Percentiles rank a stretch among this genome's conserved stretches.
Evolutionary conservation across 2,329 filamentous ascomycete genomes (phyloP).

Genomic region (Decorospora gaudefroyi): DNA sequence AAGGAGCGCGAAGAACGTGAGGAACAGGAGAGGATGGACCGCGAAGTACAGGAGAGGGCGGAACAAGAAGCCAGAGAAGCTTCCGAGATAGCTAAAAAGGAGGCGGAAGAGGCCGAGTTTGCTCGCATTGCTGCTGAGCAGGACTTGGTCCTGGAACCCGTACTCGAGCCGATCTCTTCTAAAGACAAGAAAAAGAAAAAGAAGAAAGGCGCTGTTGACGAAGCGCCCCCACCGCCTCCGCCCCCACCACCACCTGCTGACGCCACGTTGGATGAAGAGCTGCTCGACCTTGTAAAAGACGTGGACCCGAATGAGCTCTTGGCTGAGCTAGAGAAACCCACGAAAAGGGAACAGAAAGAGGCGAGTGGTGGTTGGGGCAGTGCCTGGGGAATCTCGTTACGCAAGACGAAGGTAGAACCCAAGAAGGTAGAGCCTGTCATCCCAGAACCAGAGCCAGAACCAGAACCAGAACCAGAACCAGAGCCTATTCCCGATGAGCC

Average conservation of each 20-base stretch:
- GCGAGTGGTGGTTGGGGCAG: constrained; percentile 45
- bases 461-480: constrained; percentile 12
- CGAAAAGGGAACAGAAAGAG: constrained; percentile 37
- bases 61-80: constrained; percentile 38
- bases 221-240: constrained; percentile 23
- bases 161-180: constrained; percentile 16
- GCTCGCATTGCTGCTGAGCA: constrained; percentile 45
- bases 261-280: constrained; percentile 35
- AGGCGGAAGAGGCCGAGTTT: constrained; percentile 37
- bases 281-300: constrained; percentile 43
- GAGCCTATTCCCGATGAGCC: constrained; percentile 9
- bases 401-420: constrained; percentile 52
- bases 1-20: constrained; percentile 39
- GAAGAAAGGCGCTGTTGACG: constrained; percentile 27
- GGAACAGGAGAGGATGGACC: constrained; percentile 37
- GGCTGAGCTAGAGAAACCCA: constrained; percentile 44
- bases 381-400: constrained; percentile 53
- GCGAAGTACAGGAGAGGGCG: constrained; percentile 25
- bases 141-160: constrained; percentile 29
- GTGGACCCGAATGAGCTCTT: constrained; percentile 40
- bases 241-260: constrained; percentile 20
- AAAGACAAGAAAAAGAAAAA: constrained; percentile 49
- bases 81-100: constrained; percentile 41
- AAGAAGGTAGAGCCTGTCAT: constrained; percentile 21
- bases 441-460: constrained; percentile 10